Evolutionary conservation across 1,139 yeast species (phyloP).

Genomic region (Kodamaea ohmeri): DNA sequence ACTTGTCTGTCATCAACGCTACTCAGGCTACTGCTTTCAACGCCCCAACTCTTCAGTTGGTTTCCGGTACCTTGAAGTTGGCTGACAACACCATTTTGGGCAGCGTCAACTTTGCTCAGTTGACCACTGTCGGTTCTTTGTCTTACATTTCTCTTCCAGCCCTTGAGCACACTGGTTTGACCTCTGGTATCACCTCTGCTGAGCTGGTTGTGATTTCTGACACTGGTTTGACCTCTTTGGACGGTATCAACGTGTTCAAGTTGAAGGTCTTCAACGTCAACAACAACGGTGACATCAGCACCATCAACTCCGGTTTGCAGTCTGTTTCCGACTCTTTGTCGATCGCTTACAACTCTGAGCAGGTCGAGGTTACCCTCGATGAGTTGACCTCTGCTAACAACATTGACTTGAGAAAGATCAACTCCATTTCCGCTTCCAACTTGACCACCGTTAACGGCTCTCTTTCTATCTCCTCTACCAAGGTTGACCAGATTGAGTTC

Average conservation of each 20-base stretch:
- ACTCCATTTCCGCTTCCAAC: slow-evolving; percentile 67
- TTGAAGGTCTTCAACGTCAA: slow-evolving; percentile 79
- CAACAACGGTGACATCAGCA: slow-evolving; percentile 69
- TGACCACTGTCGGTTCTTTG: slow-evolving; percentile 78
- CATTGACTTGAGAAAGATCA: slow-evolving; percentile 75
- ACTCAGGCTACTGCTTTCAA: slow-evolving; percentile 58
- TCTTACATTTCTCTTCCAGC: slow-evolving; percentile 84
- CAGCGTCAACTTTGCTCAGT: slow-evolving; percentile 71
- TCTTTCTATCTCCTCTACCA: slow-evolving; percentile 67
- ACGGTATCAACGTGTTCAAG: slow-evolving; percentile 74
- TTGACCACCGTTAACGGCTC: slow-evolving; percentile 76
- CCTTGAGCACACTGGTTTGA: slow-evolving; percentile 65
- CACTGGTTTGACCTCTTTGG: slow-evolving; percentile 75
- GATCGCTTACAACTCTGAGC: slow-evolving; percentile 81
- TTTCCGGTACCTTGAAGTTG: slow-evolving; percentile 67
- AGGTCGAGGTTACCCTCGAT: slow-evolving; percentile 66
- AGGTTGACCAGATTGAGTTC: slow-evolving; percentile 56
- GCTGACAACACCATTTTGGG: slow-evolving; percentile 64
- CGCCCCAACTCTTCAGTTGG: slow-evolving; percentile 76
- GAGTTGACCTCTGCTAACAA: slow-evolving; percentile 79
- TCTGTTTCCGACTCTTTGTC: slow-evolving; percentile 72
- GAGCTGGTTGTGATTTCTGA: slow-evolving; percentile 75
- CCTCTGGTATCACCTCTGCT: slow-evolving; percentile 73
- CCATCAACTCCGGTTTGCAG: slow-evolving; percentile 70
- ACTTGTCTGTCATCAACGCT: slow-evolving; percentile 63